Base-by-base conservation (phyloP, 139 green algal species). In the Tetraselmis striata region DNA sequence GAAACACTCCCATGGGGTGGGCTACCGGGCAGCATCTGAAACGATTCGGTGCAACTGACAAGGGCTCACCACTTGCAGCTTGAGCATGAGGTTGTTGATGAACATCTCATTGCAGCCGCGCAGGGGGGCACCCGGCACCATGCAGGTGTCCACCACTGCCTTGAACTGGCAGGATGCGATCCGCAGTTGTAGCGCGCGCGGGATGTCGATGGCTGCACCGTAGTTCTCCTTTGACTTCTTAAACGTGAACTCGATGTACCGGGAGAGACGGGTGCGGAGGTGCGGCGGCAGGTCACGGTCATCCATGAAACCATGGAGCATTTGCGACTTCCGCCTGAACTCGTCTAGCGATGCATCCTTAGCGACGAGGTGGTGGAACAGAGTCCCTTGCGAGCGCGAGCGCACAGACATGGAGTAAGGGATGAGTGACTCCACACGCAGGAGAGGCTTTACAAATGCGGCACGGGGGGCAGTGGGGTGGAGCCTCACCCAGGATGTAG, bases 341-440 rank as follows among this genome's bases (percentile, higher is more conserved):
- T 78, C 85, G 31, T 87, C 83, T 28, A 85, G 45, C 67, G 83
- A 82, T 23, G 80, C 75, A 74, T 89, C 85, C 59, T 87, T 89
- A 32, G 88, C 85, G 29, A 89, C 83, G 0, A 89, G 76, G 75
- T 89, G 87, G 75, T 89, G 86, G 25, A 88, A 88, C 32, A 89
- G 82, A 23, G 86, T 89, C 67, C 85, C 85, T 59, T 84, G 79
- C n/a, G n/a, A n/a, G n/a, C n/a, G n/a, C n/a, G n/a, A n/a, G n/a
- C n/a, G n/a, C n/a, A n/a, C n/a, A n/a, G n/a, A n/a, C n/a, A n/a
- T n/a, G n/a, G n/a, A n/a, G n/a, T n/a, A n/a, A n/a, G n/a, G n/a
- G n/a, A n/a, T n/a, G n/a, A n/a, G n/a, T n/a, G n/a, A n/a, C n/a
- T n/a, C n/a, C n/a, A n/a, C n/a, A n/a, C n/a, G n/a, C n/a, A n/a